Conservation (phyloP, 768 basidiomycete genomes). For the Serpula lacrymans region DNA sequence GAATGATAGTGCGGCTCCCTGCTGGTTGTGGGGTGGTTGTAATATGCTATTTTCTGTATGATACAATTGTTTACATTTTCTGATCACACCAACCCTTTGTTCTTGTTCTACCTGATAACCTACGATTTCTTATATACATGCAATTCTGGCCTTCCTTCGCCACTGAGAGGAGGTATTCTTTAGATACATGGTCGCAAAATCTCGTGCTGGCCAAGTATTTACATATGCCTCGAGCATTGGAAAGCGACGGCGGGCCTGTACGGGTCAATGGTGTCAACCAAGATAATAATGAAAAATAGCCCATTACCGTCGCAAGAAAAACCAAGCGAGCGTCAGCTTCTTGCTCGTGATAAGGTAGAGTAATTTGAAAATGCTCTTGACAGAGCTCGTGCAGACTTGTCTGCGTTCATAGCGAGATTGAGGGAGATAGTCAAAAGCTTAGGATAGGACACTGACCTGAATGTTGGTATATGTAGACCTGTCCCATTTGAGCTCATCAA, state of each 20-base stretch:
- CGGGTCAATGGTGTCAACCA: neutral
- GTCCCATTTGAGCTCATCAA: neutral
- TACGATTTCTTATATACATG: too few species aligned
- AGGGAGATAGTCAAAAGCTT: neutral
- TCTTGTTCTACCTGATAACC: too few species aligned
- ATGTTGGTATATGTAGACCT: neutral
- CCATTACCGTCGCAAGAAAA: neutral
- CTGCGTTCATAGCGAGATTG: neutral
- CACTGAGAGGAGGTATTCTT: neutral
- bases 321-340: neutral
- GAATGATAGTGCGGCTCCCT: too few species aligned
- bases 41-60: too few species aligned
- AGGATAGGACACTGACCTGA: neutral
- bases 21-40: too few species aligned
- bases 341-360: neutral
- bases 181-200: conserved; percentile 1
- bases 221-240: neutral
- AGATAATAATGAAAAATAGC: neutral
- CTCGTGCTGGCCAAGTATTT: neutral
- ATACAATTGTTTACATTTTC: too few species aligned
- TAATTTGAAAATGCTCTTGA: neutral
- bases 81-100: too few species aligned
- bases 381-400: neutral
- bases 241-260: neutral
- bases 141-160: too few species aligned